These are phyloP conservation scores for Draba incana DNA, from an alignment of 345 rosid genomes.

Conservation along the genomic window DNA sequence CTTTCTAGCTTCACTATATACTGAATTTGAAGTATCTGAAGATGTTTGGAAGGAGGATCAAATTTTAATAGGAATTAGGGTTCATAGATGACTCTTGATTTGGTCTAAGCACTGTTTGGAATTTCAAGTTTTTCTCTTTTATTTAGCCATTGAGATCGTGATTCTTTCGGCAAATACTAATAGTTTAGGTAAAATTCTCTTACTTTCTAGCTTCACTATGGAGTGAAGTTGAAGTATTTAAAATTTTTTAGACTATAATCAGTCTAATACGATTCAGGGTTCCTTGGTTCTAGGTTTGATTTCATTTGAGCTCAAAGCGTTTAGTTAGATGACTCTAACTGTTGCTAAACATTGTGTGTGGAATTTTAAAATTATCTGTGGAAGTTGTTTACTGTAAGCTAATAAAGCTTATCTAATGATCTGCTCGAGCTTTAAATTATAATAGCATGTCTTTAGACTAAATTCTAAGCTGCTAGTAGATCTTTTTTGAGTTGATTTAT, in stretches of 20 bases:
- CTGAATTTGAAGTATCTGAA: no score
- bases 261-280: background rate
- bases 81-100: background rate
- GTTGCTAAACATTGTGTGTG: no score
- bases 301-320: background rate
- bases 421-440: background rate
- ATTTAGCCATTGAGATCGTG: slow-evolving; percentile 26
- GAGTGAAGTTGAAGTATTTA: background rate
- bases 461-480: slow-evolving; percentile 4
- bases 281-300: background rate
- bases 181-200: slow-evolving; percentile 61
- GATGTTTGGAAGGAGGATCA: no score
- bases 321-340: background rate
- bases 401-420: slow-evolving; percentile 1
- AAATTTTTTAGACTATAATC: background rate
- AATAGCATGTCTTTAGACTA: no score
- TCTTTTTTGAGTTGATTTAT: slow-evolving; percentile 12
- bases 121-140: background rate
- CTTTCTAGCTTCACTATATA: no score
- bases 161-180: slow-evolving; percentile 69
- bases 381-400: background rate
- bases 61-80: background rate
- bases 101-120: background rate
- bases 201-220: slow-evolving; percentile 5
- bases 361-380: background rate